phyloP scores from a whole-genome alignment of 306 rosid genomes.

The Vigna trinervia region DNA sequence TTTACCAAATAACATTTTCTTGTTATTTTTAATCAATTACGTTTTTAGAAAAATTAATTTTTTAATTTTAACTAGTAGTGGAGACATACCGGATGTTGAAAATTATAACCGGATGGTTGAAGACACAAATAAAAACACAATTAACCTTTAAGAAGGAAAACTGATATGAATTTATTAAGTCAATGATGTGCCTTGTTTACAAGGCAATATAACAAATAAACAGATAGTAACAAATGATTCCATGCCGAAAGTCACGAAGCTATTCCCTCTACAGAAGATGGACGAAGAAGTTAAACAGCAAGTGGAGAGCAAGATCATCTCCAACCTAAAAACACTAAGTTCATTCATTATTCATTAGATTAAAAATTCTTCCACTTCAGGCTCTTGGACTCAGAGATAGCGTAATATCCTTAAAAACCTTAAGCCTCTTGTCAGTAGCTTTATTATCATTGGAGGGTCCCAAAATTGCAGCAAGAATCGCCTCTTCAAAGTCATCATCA shows the following conservation, averaged over 20 bases:
- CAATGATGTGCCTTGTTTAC: slow-evolving; percentile 47
- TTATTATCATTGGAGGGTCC: slow-evolving; percentile 57
- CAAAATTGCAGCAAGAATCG: slow-evolving; percentile 77
- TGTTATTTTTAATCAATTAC: no score
- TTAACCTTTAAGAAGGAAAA: neutral
- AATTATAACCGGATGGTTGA: no score
- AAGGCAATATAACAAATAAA: slow-evolving; percentile 40
- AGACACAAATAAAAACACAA: no score
- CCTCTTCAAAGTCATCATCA: slow-evolving; percentile 88
- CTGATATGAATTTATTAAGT: slow-evolving; percentile 38
- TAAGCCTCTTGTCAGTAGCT: slow-evolving; percentile 73
- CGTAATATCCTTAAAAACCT: slow-evolving; percentile 87
- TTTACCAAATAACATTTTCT: no score
- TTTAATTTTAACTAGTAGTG: no score
- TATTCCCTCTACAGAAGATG: slow-evolving; percentile 35
- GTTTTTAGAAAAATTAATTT: no score
- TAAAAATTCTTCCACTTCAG: slow-evolving; percentile 28
- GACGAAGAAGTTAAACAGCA: slow-evolving; percentile 24
- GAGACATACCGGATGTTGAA: no score
- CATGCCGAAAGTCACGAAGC: slow-evolving; percentile 23
- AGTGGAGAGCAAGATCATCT: slow-evolving; percentile 98
- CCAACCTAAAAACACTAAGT: slow-evolving; percentile 59
- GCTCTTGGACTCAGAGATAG: slow-evolving; percentile 94
- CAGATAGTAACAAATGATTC: slow-evolving; percentile 2
- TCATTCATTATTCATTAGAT: slow-evolving; percentile 31